phyloP scores from a whole-genome alignment of 805 yeast genomes.

The Yarrowia bubula region DNA sequence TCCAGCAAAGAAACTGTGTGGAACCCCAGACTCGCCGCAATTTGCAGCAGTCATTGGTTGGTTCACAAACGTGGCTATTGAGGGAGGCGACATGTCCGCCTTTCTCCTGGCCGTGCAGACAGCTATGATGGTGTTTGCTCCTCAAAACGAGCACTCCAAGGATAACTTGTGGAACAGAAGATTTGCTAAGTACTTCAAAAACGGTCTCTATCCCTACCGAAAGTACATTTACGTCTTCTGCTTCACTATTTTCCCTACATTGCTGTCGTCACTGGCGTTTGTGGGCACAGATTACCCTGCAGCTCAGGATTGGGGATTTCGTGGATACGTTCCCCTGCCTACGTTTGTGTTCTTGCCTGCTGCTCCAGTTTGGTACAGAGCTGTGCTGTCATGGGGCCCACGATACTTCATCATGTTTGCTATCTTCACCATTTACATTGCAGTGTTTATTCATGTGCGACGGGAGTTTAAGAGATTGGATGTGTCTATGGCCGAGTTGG shows the following conservation, averaged over 20 bases:
- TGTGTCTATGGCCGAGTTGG: constrained; percentile 38
- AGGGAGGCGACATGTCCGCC: constrained; percentile 84
- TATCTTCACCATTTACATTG: constrained; percentile 62
- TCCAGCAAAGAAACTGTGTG: constrained; percentile 47
- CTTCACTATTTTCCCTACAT: constrained; percentile 54
- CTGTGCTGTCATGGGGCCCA: constrained; percentile 78
- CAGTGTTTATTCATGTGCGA: constrained; percentile 69
- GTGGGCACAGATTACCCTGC: constrained; percentile 48
- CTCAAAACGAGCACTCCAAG: constrained; percentile 47
- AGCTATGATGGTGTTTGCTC: constrained; percentile 66
- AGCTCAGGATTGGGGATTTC: constrained; percentile 42
- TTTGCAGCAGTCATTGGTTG: constrained; percentile 55
- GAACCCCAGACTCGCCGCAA: constrained; percentile 36
- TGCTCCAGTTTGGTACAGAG: constrained; percentile 67
- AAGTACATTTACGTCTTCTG: constrained; percentile 57
- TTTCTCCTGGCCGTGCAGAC: constrained; percentile 81
- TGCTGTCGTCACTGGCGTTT: constrained; percentile 72
- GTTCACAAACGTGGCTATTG: constrained; percentile 82
- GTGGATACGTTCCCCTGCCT: constrained; percentile 48
- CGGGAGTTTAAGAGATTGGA: constrained; percentile 36
- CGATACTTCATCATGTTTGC: constrained; percentile 63
- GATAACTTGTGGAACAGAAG: constrained; percentile 50
- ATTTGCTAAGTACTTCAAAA: constrained; percentile 6
- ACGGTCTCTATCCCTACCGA: constrained; percentile 62
- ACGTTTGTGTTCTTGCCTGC: constrained; percentile 79